phyloP scores from a whole-genome alignment of 768 basidiomycete species.

The Botryobasidium botryosum region DNA sequence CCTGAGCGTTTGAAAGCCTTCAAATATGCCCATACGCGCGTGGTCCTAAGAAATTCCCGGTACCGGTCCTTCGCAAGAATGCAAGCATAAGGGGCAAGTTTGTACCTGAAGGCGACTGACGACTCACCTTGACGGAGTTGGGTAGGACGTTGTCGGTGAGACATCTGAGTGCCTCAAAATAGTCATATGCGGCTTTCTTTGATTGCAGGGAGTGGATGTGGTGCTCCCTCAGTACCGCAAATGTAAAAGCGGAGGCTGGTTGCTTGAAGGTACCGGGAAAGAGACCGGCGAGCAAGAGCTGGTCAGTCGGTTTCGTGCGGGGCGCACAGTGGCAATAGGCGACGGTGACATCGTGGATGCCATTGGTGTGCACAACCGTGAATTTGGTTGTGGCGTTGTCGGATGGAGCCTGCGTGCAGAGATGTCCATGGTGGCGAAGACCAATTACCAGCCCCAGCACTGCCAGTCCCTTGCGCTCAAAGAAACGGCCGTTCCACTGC shows the following conservation, averaged over 20 bases:
- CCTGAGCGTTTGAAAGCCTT: neutral
- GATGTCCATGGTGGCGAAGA: no score
- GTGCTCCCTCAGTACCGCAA: neutral
- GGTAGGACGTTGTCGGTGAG: neutral
- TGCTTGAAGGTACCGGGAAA: neutral
- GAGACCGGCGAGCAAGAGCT: neutral
- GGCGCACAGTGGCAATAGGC: neutral
- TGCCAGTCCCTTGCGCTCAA: no score
- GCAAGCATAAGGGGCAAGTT: no score
- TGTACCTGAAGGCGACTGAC: no score
- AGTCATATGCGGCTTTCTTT: slow-evolving; percentile 1
- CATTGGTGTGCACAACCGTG: neutral
- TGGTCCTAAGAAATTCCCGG: neutral
- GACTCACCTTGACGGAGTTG: neutral
- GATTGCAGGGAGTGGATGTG: slow-evolving; percentile 2
- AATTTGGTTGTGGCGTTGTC: neutral
- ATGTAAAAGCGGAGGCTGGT: slow-evolving; percentile 1
- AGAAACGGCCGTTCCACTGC: no score
- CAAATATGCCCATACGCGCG: slow-evolving; percentile 1
- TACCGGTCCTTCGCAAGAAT: neutral
- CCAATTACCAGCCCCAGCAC: no score
- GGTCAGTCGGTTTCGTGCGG: neutral
- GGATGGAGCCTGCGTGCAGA: no score
- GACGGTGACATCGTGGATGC: neutral
- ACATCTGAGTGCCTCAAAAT: neutral